These are phyloP conservation scores for Apiotrichum sp. DNA, from an alignment of 1,284 basidiomycete genomes.

Conservation along the genomic window DNA sequence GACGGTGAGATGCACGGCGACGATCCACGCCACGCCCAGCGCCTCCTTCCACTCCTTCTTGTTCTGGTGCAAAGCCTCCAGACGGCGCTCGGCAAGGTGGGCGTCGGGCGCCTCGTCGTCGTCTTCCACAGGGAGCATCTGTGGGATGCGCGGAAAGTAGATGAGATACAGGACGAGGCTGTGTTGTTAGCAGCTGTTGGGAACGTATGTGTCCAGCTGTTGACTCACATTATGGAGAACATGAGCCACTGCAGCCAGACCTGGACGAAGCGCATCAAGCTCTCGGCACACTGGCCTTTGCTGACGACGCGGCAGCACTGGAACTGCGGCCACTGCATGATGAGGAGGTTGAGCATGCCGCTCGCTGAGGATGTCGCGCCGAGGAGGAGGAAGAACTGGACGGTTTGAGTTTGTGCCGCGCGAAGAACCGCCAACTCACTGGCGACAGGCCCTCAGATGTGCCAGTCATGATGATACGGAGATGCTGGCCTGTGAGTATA, in stretches of 20 bases:
- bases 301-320: conserved; percentile 63
- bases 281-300: conserved; percentile 68
- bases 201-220: not conserved
- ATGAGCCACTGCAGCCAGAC: conserved; percentile 78
- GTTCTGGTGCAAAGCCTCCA: conserved; percentile 9
- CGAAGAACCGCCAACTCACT: no score
- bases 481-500: conserved; percentile 13
- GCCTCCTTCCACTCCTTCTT: conserved; percentile 71
- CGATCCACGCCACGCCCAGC: conserved; percentile 64
- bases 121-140: conserved; percentile 46
- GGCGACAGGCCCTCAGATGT: conserved; percentile 86
- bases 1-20: conserved; percentile 58
- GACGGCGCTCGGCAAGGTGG: not conserved
- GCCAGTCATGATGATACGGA: conserved; percentile 50
- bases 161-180: conserved; percentile 85
- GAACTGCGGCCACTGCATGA: conserved; percentile 81
- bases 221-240: conserved; percentile 73
- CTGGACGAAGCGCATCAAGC: conserved; percentile 76
- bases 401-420: no score
- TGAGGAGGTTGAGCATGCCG: conserved; percentile 79
- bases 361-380: conserved; percentile 79
- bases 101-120: not conserved
- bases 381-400: conserved; percentile 75
- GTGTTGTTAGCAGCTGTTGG: not conserved
- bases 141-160: conserved; percentile 65